Percentiles rank a stretch among this genome's conserved stretches.
phyloP scores from a whole-genome alignment of 2,329 filamentous ascomycete species.

The Leptosphaerulina australis region DNA sequence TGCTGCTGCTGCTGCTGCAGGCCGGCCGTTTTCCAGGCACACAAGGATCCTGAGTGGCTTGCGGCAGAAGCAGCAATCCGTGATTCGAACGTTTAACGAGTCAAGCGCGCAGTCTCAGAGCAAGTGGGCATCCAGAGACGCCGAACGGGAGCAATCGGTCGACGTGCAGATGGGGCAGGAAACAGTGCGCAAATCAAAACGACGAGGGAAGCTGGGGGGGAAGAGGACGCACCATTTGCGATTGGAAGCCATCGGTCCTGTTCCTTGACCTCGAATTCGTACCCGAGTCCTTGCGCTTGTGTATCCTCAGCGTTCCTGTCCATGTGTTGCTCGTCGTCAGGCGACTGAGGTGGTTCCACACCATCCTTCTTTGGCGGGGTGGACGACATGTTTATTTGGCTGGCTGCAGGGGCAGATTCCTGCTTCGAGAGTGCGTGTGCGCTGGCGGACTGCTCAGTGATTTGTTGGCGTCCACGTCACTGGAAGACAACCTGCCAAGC shows the following conservation, averaged over 20 bases:
- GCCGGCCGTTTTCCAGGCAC: constrained; percentile 47
- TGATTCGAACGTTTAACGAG: constrained; percentile 56
- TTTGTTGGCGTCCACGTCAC: constrained; percentile 52
- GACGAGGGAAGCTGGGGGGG: constrained; percentile 34
- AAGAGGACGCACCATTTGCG: constrained; percentile 90
- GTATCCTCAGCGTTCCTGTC: constrained; percentile 78
- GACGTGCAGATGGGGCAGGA: constrained; percentile 45
- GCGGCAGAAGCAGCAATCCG: constrained; percentile 39
- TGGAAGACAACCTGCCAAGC: constrained; percentile 39
- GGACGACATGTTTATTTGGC: constrained; percentile 93
- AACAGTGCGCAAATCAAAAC: constrained; percentile 48
- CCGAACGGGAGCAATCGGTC: constrained; percentile 52
- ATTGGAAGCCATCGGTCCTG: constrained; percentile 99
- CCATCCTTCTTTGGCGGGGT: constrained; percentile 84
- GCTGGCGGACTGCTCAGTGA: constrained; percentile 45
- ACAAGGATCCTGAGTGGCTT: constrained; percentile 28
- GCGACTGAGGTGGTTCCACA: constrained; percentile 91
- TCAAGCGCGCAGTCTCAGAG: constrained; percentile 57
- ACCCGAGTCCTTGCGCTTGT: constrained; percentile 76
- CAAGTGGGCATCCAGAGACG: constrained; percentile 54
- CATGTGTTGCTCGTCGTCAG: constrained; percentile 93
- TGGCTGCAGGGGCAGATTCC: constrained; percentile 50
- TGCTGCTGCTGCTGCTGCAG: constrained; percentile 38
- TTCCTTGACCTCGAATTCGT: constrained; percentile 99
- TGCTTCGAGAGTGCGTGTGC: constrained; percentile 55